Conservation (phyloP, 2,329 filamentous ascomycete species). For the Ophiosphaerella herpotricha region DNA sequence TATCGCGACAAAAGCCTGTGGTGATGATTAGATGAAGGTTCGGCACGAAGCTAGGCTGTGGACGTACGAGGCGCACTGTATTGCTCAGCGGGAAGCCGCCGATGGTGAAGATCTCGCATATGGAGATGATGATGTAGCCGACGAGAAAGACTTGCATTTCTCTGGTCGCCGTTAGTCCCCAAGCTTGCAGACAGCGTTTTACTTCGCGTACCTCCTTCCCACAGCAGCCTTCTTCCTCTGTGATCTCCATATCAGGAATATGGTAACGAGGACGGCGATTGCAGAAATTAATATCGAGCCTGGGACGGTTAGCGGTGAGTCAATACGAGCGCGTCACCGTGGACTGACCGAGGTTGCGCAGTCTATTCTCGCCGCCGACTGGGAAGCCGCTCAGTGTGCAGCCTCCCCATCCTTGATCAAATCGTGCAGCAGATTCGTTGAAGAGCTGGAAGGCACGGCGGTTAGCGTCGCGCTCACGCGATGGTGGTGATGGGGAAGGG, state of each 20-base stretch:
- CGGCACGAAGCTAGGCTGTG: not conserved
- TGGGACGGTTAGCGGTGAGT: conserved; percentile 46
- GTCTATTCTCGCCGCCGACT: conserved; percentile 65
- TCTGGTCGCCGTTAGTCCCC: conserved; percentile 56
- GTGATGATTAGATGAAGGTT: conserved; percentile 9
- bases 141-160: conserved; percentile 96
- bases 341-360: conserved; percentile 82
- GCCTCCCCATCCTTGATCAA: conserved; percentile 63
- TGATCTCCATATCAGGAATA: conserved; percentile 75
- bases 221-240: conserved; percentile 93
- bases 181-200: not conserved
- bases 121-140: conserved; percentile 82
- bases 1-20: conserved; percentile 81
- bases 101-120: conserved; percentile 96
- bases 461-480: conserved; percentile 32
- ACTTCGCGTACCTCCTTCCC: conserved; percentile 72
- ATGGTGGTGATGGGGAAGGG: conserved; percentile 9
- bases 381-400: conserved; percentile 78
- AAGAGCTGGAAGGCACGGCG: conserved; percentile 62
- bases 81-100: conserved; percentile 80
- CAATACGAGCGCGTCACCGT: conserved; percentile 5
- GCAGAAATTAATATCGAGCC: conserved; percentile 86
- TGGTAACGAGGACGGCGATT: conserved; percentile 71
- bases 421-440: conserved; percentile 62
- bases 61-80: conserved; percentile 71